Percentiles rank a stretch among this genome's conserved stretches.
phyloP scores from a whole-genome alignment of 345 rosid genomes.

The Syzygium aqueum region DNA sequence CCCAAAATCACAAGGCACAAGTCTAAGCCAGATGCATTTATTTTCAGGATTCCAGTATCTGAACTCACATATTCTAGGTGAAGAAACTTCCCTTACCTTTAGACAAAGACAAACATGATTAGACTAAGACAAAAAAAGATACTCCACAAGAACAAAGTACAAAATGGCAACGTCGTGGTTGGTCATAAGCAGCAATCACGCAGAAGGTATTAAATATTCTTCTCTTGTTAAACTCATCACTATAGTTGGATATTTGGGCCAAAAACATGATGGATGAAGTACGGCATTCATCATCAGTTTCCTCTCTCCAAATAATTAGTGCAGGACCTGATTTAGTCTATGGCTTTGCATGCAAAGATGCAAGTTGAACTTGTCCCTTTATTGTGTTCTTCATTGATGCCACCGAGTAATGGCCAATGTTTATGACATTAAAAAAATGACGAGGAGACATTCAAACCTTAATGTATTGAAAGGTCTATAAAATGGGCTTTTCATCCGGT shows the following conservation, averaged over 20 bases:
- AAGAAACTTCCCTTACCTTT: background rate
- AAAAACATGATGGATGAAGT: background rate
- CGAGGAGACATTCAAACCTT: background rate
- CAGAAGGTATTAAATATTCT: background rate
- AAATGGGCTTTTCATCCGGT: background rate
- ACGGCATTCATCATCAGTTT: background rate
- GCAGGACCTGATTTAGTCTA: background rate
- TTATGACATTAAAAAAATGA: background rate
- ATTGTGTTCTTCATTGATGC: background rate
- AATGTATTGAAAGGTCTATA: background rate
- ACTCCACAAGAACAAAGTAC: background rate
- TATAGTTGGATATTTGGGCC: background rate
- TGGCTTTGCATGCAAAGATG: background rate
- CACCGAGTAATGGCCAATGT: background rate
- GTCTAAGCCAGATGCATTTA: background rate
- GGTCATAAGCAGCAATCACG: background rate
- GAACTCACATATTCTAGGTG: background rate
- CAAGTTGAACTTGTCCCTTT: background rate
- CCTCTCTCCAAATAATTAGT: background rate
- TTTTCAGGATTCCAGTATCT: background rate
- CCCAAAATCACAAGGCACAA: background rate
- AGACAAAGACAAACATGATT: background rate
- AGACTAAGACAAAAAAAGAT: background rate
- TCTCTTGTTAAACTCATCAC: background rate
- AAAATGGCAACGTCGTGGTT: background rate